A percentile compares a stretch with the other conserved stretches of the same genome.
phyloP scores from a whole-genome alignment of 495 filamentous ascomycete species.

The Glonium stellatum region DNA sequence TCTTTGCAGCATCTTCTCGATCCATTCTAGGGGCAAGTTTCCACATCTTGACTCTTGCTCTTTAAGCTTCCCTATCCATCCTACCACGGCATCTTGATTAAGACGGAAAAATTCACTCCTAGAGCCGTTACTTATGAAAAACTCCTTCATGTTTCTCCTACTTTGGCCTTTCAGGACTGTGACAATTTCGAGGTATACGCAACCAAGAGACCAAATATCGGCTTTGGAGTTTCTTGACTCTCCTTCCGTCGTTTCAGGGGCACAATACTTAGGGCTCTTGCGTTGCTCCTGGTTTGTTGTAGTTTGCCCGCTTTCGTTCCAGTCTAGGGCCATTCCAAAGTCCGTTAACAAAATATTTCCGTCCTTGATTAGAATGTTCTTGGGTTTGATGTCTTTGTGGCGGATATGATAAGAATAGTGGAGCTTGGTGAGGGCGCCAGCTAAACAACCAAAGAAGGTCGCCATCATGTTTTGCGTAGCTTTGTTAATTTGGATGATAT shows the following conservation, averaged over 20 bases:
- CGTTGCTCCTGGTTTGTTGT: neutral
- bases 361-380: neutral
- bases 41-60: no score
- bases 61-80: neutral
- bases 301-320: neutral
- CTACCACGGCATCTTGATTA: neutral
- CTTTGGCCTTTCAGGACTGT: conserved; percentile 26
- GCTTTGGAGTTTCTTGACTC: neutral
- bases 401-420: neutral
- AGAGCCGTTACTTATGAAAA: neutral
- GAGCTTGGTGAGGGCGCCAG: neutral
- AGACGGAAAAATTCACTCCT: neutral
- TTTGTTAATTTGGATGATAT: neutral
- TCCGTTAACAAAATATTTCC: neutral
- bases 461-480: neutral
- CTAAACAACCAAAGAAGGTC: conserved; percentile 1
- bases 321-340: conserved; percentile 3
- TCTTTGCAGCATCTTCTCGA: neutral
- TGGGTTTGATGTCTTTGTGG: conserved; percentile 1
- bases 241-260: neutral
- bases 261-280: conserved; percentile 1
- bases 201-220: neutral
- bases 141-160: neutral
- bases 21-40: neutral
- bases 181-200: conserved; percentile 25